Base-by-base conservation (phyloP, 2,329 filamentous ascomycete species). In the Sordariomycetes sp. region DNA sequence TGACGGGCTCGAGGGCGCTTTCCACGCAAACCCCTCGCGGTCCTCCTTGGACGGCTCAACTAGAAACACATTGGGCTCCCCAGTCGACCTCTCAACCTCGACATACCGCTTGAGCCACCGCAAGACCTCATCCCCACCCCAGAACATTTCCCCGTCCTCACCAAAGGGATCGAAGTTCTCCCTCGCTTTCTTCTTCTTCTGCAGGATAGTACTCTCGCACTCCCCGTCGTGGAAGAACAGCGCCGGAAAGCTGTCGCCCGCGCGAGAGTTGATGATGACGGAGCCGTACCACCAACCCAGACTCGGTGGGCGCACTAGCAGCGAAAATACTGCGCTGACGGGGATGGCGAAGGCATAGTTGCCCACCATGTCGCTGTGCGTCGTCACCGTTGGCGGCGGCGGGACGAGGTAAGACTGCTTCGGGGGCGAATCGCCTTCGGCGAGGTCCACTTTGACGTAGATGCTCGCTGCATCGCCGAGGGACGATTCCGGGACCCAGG, bases 201-300 rank as follows among this genome's bases (percentile, higher is more conserved):
- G 93, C 59, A 95, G 73, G 24, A 97, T 96, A 0, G 94, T 99
- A 57, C 89, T 95, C 72, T 96, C 89, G 67, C 94, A 99, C 74
- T 99, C 94, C 62, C 86, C 91, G 67, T 99, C 94, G 70, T 99
- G 94, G 74, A 99, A 99, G 74, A 99, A 99, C 1, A 99, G 76
- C 0, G 94, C 91, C 0, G 94, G 94, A 64, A 97, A 96, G 69
- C 89, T 94, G 69, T 97, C 92, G 3, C 95, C 95, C 0, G 88
- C 85, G 14, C 89, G 80, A 1, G 89, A 90, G 69, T 99, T 99
- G 74, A 99, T 90, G 59, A 99, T 87, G 32, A 99, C 74, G 62
- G 91, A 96, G 37, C 94, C 94, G 70, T 95, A 97, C 94, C 94
- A 99, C 95, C 94, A 99, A 18, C 94, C 95, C 8, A 96, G 74